A percentile compares a stretch with the other conserved stretches of the same genome.
These are phyloP conservation scores for Ogataea corticis DNA, from an alignment of 805 yeast species.

Conservation along the genomic window DNA sequence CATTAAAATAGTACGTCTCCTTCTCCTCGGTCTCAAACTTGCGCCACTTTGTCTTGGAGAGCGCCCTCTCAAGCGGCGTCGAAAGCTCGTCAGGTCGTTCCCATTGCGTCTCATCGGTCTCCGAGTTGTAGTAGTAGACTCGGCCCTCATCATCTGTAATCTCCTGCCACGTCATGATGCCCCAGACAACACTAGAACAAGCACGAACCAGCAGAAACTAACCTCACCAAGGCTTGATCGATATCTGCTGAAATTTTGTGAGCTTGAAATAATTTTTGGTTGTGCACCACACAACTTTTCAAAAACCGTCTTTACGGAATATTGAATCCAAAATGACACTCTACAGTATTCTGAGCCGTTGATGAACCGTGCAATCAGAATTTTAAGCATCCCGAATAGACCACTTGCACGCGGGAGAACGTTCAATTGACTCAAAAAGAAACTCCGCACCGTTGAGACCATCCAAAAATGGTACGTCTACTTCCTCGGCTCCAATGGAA, in stretches of 20 bases:
- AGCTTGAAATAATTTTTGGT: too few species aligned
- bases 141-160: conserved; percentile 65
- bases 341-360: neutral
- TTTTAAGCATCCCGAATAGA: neutral
- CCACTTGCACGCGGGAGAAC: neutral
- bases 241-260: too few species aligned
- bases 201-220: too few species aligned
- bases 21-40: conserved; percentile 52
- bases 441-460: neutral
- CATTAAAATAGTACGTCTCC: conserved; percentile 70
- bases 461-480: conserved; percentile 11
- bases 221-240: too few species aligned
- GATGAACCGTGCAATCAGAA: neutral
- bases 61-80: conserved; percentile 42
- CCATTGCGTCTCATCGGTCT: conserved; percentile 76
- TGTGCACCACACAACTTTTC: too few species aligned
- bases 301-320: neutral
- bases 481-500: neutral
- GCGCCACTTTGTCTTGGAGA: conserved; percentile 54
- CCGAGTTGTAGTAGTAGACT: conserved; percentile 66
- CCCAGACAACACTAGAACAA: too few species aligned
- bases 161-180: conserved; percentile 56
- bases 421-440: neutral
- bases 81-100: conserved; percentile 64
- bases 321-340: conserved; percentile 3